phyloP scores from a whole-genome alignment of 331 rosid genomes.

The Telfairia occidentalis region DNA sequence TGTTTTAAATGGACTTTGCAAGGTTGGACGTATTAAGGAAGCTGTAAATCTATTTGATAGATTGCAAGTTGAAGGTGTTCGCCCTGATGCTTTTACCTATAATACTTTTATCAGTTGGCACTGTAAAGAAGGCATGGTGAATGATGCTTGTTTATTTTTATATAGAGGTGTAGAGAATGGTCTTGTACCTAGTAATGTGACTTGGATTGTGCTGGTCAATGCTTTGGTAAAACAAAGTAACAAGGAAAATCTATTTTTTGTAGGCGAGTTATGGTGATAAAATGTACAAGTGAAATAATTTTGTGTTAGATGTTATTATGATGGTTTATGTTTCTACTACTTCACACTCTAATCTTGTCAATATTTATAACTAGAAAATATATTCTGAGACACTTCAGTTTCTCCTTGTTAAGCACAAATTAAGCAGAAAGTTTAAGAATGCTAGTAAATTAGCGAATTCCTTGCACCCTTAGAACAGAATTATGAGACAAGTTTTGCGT shows the following conservation, averaged over 20 bases:
- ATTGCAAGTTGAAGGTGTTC: conserved; percentile 55
- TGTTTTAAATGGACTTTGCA: conserved; percentile 82
- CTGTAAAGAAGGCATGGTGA: conserved; percentile 47
- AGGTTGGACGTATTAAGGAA: conserved; percentile 39
- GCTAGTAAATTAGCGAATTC: background rate
- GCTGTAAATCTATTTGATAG: conserved; percentile 61
- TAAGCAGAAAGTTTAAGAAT: background rate
- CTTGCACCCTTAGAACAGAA: background rate
- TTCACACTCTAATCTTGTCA: background rate
- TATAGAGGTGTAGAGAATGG: conserved; percentile 56
- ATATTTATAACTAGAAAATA: background rate
- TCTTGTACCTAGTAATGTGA: conserved; percentile 52
- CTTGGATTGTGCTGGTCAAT: conserved; percentile 63
- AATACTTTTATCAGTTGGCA: conserved; percentile 62
- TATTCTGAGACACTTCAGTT: background rate
- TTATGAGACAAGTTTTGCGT: background rate
- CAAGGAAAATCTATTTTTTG: conserved; percentile 12
- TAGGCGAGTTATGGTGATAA: background rate
- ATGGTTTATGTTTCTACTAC: background rate
- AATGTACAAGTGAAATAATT: background rate
- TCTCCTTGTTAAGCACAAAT: background rate
- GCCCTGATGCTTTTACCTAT: conserved; percentile 66
- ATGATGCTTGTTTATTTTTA: conserved; percentile 58
- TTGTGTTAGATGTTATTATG: background rate
- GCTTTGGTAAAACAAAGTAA: conserved; percentile 27